A percentile compares a stretch with the other conserved stretches of the same genome.
Evolutionary conservation across 306 rosid species (phyloP).

Genomic region (Prosopis cineraria): DNA sequence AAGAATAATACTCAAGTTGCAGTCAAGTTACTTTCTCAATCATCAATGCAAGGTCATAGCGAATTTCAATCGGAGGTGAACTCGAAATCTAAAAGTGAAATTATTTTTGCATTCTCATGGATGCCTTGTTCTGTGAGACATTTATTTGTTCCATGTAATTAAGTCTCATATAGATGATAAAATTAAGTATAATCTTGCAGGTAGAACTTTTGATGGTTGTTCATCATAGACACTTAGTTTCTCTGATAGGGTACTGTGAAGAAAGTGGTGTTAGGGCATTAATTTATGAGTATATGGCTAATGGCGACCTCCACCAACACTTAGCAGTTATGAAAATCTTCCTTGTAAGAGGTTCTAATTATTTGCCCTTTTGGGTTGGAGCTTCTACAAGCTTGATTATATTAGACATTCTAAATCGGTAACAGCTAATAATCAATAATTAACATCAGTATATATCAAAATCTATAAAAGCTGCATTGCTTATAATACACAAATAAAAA

Average conservation of each 20-base stretch:
- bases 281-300: slow-evolving; percentile 38
- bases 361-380: too few species aligned
- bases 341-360: too few species aligned
- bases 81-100: background rate
- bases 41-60: slow-evolving; percentile 39
- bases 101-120: too few species aligned
- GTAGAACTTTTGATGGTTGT: slow-evolving; percentile 32
- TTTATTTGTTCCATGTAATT: too few species aligned
- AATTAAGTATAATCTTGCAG: slow-evolving; percentile 5
- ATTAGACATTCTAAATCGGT: too few species aligned
- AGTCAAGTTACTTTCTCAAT: slow-evolving; percentile 36
- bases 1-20: slow-evolving; percentile 39
- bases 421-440: too few species aligned
- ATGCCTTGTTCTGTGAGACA: background rate
- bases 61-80: slow-evolving; percentile 39
- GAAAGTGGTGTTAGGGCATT: slow-evolving; percentile 32
- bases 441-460: too few species aligned
- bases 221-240: slow-evolving; percentile 37
- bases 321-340: slow-evolving; percentile 16
- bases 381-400: too few species aligned
- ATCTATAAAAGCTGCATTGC: too few species aligned
- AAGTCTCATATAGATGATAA: too few species aligned
- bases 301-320: slow-evolving; percentile 20
- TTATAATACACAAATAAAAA: too few species aligned
- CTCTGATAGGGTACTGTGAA: slow-evolving; percentile 45